phyloP scores from a whole-genome alignment of 768 basidiomycete species.

The Mycena latifolia region DNA sequence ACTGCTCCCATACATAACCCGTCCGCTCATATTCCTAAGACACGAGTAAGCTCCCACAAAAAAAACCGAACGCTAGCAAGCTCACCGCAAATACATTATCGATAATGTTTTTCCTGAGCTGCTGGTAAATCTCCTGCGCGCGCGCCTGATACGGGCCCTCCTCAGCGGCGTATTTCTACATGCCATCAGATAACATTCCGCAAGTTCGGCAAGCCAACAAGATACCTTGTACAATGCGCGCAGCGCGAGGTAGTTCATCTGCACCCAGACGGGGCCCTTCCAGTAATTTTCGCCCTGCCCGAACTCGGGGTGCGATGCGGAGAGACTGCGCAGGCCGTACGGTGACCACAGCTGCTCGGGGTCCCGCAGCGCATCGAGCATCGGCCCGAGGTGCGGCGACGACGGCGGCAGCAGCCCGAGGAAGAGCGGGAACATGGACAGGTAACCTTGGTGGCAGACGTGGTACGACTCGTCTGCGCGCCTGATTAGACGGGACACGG shows the following conservation, averaged over 20 bases:
- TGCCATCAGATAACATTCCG: not conserved
- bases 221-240: conserved; percentile 81
- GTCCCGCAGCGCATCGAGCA: conserved; percentile 83
- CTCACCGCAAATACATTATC: conserved; percentile 79
- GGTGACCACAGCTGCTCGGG: conserved; percentile 93
- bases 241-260: conserved; percentile 95
- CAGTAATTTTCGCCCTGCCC: conserved; percentile 97
- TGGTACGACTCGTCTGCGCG: conserved; percentile 88
- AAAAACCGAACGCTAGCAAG: not conserved
- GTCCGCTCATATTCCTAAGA: conserved; percentile 90
- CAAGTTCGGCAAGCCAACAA: not conserved
- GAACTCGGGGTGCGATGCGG: conserved; percentile 89
- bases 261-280: conserved; percentile 97
- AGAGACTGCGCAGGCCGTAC: conserved; percentile 90
- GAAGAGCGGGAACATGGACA: conserved; percentile 94
- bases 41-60: conserved; percentile 4
- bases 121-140: conserved; percentile 83
- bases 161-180: conserved; percentile 80
- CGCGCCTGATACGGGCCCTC: conserved; percentile 85
- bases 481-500: conserved; percentile 8
- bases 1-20: conserved; percentile 98
- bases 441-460: conserved; percentile 92
- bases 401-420: conserved; percentile 81
- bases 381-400: conserved; percentile 85
- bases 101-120: conserved; percentile 85